Evolutionary conservation across 1,284 basidiomycete genomes (phyloP), one percentile per base, ranked within the genome.

Genomic region (Schizophyllum amplum): DNA sequence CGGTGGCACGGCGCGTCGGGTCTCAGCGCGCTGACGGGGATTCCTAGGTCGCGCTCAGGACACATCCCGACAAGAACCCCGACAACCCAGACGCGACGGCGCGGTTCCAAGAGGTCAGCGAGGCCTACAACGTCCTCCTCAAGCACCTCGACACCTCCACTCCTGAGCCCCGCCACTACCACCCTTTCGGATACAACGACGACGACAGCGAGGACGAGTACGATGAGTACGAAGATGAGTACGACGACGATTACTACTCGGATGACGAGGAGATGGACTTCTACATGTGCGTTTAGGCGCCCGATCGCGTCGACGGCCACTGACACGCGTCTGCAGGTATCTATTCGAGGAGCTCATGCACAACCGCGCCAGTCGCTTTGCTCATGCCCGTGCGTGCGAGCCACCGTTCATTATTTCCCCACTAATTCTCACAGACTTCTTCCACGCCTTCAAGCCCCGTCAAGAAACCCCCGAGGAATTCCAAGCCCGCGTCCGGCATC

Each of bases 1-100:
- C 52, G 20, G 48, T 23, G 51, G 55, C 55, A 42, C 51, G 56
- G 55, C 21, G 26, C 17, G 24, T 9, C n/a, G 20, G 51, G 42
- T 49, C 20, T 9, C 48, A 11, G 4, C 2, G 3, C 5, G 4
- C 23, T 56, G 5, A 49, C 53, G 42, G 24, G 51, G 26, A 46
- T 47, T 24, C 57, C n/a, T 60, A 87, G 84, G 69, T 81, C 56
- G 86, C 86, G 7, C 72, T 89, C 24, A 75, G 75, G 27, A 84
- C 81, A 0, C 87, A 90, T 68, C 87, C 87, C 5, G 87, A 90
- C 70, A 88, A 87, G 69, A 87, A 87, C 63, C 80, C 77, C 0
- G 76, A 76, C 52, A 78, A 86, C 61, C 75, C 75, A 51, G 74
- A 79, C 62, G 86, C 87, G 55, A 89, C 86, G 42, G 73, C 73